These are phyloP conservation scores for Coprinopsis strossmayeri DNA, from an alignment of 768 basidiomycete species.

Conservation along the genomic window DNA sequence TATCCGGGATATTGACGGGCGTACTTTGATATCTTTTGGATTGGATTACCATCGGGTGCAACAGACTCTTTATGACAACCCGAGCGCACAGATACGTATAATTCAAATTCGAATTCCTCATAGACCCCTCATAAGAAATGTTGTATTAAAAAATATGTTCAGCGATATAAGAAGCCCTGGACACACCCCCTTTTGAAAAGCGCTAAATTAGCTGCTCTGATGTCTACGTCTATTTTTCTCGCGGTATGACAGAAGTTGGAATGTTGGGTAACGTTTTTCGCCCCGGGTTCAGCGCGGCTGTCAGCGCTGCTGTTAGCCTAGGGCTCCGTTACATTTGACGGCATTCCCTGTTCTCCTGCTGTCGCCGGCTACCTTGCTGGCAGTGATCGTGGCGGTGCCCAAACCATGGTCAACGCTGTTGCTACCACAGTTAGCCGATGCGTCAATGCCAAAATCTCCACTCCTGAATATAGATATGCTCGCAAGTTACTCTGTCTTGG, in stretches of 20 bases:
- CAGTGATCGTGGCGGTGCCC: conserved; percentile 12
- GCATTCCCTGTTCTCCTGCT: conserved; percentile 10
- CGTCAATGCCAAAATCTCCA: conserved; percentile 17
- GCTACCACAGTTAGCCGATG: conserved; percentile 14
- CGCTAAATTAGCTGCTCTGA: neutral
- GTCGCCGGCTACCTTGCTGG: conserved; percentile 13
- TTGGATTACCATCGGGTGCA: no score
- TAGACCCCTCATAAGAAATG: no score
- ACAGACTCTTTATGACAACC: no score
- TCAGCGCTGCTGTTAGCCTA: neutral
- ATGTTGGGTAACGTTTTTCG: conserved; percentile 11
- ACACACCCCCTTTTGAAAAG: no score
- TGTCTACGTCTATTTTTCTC: conserved; percentile 9
- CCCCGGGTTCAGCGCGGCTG: conserved; percentile 8
- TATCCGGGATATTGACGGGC: no score
- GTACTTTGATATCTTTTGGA: no score
- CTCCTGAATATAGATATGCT: conserved; percentile 20
- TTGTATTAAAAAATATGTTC: no score
- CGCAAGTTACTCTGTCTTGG: neutral
- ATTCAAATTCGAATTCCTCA: no score
- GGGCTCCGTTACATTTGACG: conserved; percentile 7
- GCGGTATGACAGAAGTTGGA: conserved; percentile 12
- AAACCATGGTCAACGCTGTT: conserved; percentile 10
- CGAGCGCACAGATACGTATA: no score
- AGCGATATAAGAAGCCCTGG: no score